These are phyloP conservation scores for Leccinum rimulosum DNA, from an alignment of 768 basidiomycete species.

Conservation along the genomic window DNA sequence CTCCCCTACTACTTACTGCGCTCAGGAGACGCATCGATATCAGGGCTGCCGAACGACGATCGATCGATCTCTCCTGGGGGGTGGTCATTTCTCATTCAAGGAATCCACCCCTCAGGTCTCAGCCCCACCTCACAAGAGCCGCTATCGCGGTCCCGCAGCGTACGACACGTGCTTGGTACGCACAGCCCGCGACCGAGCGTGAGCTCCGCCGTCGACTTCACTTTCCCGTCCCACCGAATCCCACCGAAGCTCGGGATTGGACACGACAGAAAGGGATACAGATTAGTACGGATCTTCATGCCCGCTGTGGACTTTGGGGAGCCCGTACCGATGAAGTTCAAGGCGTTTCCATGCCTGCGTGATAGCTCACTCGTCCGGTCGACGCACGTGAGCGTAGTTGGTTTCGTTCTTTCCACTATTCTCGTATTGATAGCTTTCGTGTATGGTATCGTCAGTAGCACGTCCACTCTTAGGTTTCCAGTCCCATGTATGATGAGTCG, in stretches of 20 bases:
- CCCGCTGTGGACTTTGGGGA: background rate
- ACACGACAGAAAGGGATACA: background rate
- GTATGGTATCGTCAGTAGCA: background rate
- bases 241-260: background rate
- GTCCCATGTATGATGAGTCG: no score
- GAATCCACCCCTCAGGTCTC: no score
- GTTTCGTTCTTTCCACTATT: background rate
- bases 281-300: slow-evolving; percentile 2
- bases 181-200: no score
- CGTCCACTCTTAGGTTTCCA: background rate
- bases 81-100: no score
- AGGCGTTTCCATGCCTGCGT: background rate
- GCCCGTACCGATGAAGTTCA: background rate
- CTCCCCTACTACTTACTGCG: no score
- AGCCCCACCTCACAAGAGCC: no score
- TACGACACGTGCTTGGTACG: no score
- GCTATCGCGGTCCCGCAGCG: no score
- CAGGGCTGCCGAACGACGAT: no score
- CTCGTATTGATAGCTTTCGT: background rate
- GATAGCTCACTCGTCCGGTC: background rate
- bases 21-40: no score
- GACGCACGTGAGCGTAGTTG: background rate
- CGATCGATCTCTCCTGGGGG: no score
- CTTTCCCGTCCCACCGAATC: background rate
- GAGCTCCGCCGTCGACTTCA: no score